Base-by-base conservation (phyloP, 805 yeast genomes). In the Ogataea nitratoaversa region DNA sequence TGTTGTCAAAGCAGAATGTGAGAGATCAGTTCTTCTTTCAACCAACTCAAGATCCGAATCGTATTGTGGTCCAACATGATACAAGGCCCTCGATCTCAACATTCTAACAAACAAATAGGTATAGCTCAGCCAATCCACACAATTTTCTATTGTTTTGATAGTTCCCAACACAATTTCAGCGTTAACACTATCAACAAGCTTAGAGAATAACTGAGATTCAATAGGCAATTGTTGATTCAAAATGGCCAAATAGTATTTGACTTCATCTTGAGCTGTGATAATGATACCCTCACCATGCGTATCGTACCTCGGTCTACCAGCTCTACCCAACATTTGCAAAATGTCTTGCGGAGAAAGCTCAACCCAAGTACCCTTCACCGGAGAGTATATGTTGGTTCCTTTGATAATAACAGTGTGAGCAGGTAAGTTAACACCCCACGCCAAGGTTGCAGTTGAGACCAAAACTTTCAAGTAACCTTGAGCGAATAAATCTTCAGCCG, bases 391-490 rank as follows among this genome's bases (percentile, higher is more conserved):
- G 54, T 87, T 95, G 0, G 99, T 91, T 0, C 98, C 98, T 54
- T 87, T 87, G 46, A 89, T 85, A 20, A 89, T 81, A 23, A 89
- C 97, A 0, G 96, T 87, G 55, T 90, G 96, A 0, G 96, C 96
- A 2, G 97, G 97, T 41, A 89, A 70, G 57, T 89, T 89, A 24
- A 89, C 96, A 72, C 97, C 97, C 97, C 97, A 89, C 0, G 97
- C 96, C 44, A 89, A 72, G 0, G 97, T 89, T 0, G 96, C 95
- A 2, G 97, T 89, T 0, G 95, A 87, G 1, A 90, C 90, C 41
- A 89, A 67, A 1, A 89, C 84, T 51, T 80, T 84, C n/a, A 87
- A 64, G 44, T 84, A 79, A 3, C 96, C 95, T 48, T 82, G 93
- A 1, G 95, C 93, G 66, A 89, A 89, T 30, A 87, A 65, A 55